A percentile compares a stretch with the other conserved stretches of the same genome.
Conservation (phyloP, 371 early-diverging fungal species). For the Mucor mucedo region DNA sequence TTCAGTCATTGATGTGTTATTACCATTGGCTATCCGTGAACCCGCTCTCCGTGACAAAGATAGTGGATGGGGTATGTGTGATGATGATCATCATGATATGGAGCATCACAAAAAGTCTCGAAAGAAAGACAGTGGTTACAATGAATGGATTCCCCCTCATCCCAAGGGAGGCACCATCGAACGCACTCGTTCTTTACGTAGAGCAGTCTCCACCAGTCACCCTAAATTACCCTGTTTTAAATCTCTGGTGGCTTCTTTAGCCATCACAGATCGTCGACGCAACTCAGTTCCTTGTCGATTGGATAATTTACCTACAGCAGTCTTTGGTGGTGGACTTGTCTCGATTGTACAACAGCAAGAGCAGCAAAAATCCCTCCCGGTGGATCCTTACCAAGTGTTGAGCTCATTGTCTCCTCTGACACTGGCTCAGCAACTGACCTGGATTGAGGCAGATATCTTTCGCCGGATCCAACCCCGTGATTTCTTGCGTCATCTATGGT, state of each 20-base stretch:
- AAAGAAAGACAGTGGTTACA: constrained; percentile 50
- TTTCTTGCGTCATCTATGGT: constrained; percentile 57
- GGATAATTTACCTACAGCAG: background rate
- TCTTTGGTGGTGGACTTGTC: constrained; percentile 6
- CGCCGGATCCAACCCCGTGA: constrained; percentile 50
- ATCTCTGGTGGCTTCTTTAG: background rate
- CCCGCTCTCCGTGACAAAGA: constrained; percentile 42
- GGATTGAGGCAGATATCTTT: constrained; percentile 62
- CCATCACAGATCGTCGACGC: background rate
- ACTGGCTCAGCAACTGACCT: constrained; percentile 68
- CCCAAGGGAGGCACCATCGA: too few relatives aligned
- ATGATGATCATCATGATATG: constrained; percentile 15
- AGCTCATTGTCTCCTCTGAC: constrained; percentile 30
- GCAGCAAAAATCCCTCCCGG: background rate
- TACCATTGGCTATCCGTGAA: constrained; percentile 34
- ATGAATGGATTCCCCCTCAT: background rate
- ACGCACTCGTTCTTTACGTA: background rate
- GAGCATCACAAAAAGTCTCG: constrained; percentile 2
- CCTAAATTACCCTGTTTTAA: background rate
- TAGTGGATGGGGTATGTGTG: constrained; percentile 33
- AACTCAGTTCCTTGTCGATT: background rate
- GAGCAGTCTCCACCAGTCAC: constrained; percentile 3
- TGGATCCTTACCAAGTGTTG: background rate
- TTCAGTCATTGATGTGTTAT: constrained; percentile 33
- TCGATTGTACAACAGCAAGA: background rate